Conservation (phyloP, 2,329 filamentous ascomycete genomes). For the Cytospora piceae region DNA sequence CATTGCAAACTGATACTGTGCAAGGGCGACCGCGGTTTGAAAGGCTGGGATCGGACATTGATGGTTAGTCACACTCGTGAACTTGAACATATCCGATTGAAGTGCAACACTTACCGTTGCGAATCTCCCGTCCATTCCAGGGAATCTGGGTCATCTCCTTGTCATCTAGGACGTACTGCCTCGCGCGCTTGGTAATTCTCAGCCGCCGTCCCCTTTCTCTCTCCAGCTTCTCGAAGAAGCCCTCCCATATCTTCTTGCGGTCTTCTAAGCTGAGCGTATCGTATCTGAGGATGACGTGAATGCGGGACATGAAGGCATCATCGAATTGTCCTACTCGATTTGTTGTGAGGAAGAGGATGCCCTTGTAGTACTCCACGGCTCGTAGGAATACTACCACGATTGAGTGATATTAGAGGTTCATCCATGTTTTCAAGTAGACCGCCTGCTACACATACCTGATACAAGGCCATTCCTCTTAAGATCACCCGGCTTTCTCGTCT, state of each 20-base stretch:
- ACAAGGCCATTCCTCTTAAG: slow-evolving; percentile 36
- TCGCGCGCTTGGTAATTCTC: neutral
- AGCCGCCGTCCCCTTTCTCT: neutral
- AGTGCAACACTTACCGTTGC: neutral
- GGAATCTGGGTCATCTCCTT: neutral
- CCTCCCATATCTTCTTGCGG: neutral
- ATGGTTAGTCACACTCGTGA: neutral
- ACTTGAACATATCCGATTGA: neutral
- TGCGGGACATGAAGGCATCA: slow-evolving; percentile 42
- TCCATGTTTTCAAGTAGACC: neutral
- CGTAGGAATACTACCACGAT: slow-evolving; percentile 32
- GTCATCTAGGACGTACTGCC: neutral
- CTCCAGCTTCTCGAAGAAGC: slow-evolving; percentile 8
- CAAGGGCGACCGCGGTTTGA: slow-evolving; percentile 12
- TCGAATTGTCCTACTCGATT: slow-evolving; percentile 43
- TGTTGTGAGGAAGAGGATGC: slow-evolving; percentile 37
- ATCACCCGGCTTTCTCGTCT: slow-evolving; percentile 30
- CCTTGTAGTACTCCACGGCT: slow-evolving; percentile 36
- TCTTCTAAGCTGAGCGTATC: slow-evolving; percentile 18
- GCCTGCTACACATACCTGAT: slow-evolving; percentile 22
- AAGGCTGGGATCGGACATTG: neutral
- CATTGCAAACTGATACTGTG: neutral
- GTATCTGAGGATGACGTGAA: slow-evolving; percentile 40
- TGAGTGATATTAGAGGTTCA: no score
- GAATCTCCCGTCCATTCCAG: slow-evolving; percentile 16